A percentile compares a stretch with the other conserved stretches of the same genome.
Conservation (phyloP, 495 filamentous ascomycete genomes). For the Xylaria telfairii region DNA sequence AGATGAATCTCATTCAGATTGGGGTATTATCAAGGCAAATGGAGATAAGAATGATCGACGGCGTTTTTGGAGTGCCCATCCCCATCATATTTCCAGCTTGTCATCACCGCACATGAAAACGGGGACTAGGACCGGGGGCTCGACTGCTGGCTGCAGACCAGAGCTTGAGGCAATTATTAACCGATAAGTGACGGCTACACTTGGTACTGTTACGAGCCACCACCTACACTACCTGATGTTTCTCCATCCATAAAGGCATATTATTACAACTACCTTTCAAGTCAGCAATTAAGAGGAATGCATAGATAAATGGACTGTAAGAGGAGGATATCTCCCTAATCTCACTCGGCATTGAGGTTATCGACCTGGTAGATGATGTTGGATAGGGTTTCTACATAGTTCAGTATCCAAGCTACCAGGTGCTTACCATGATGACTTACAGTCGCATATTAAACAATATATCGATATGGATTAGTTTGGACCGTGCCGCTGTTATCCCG, state of each 20-base stretch:
- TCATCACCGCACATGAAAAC: conserved; percentile 11
- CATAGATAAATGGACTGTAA: background rate
- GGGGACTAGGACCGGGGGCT: background rate
- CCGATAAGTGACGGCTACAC: conserved; percentile 12
- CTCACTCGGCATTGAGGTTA: background rate
- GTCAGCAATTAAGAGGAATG: background rate
- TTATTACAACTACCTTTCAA: background rate
- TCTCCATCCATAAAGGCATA: background rate
- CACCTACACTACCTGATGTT: background rate
- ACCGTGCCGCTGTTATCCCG: conserved; percentile 22
- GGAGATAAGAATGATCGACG: conserved; percentile 8
- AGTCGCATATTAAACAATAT: conserved; percentile 14
- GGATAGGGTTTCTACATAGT: background rate
- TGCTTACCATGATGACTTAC: conserved; percentile 3
- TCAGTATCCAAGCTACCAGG: background rate
- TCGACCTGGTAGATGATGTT: background rate
- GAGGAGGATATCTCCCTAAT: background rate
- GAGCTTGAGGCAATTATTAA: conserved; percentile 24
- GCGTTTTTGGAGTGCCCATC: background rate
- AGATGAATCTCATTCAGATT: conserved; percentile 7
- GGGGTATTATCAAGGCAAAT: conserved; percentile 2
- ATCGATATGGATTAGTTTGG: conserved; percentile 7
- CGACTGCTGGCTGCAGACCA: background rate
- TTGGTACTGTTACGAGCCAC: background rate
- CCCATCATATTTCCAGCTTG: conserved; percentile 1